A percentile compares a stretch with the other conserved stretches of the same genome.
Conservation (phyloP, 139 green algal species). For the Chara braunii region DNA sequence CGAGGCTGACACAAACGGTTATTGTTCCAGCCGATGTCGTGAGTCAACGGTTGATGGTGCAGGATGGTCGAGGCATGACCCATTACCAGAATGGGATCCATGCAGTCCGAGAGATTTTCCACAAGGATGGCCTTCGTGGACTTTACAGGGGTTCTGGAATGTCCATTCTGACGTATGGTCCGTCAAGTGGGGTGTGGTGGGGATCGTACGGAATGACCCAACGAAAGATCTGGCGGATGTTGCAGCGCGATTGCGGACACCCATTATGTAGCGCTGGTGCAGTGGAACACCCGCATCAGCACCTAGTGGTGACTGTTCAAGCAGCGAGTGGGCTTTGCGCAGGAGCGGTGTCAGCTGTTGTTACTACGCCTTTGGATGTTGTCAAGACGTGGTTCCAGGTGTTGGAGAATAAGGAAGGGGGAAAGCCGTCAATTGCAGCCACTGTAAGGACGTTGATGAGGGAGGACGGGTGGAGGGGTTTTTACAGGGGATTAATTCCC, state of each 20-base stretch:
- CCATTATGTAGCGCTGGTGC: too few species aligned
- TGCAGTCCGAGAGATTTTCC: slow-evolving; percentile 66
- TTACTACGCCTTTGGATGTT: slow-evolving; percentile 46
- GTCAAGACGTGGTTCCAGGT: slow-evolving; percentile 53
- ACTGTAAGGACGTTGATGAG: slow-evolving; percentile 48
- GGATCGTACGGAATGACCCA: slow-evolving; percentile 75
- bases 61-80: slow-evolving; percentile 9
- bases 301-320: slow-evolving; percentile 31
- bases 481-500: slow-evolving; percentile 55
- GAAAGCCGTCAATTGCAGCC: background rate
- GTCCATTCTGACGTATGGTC: slow-evolving; percentile 75
- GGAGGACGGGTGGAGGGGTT: slow-evolving; percentile 58
- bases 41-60: slow-evolving; percentile 56
- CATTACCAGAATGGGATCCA: slow-evolving; percentile 48
- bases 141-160: slow-evolving; percentile 85
- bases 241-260: too few species aligned
- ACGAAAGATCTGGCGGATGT: slow-evolving; percentile 75
- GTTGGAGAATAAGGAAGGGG: background rate
- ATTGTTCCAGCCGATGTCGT: slow-evolving; percentile 83
- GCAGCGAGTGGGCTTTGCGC: slow-evolving; percentile 25
- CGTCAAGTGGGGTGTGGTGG: slow-evolving; percentile 70
- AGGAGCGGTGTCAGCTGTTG: slow-evolving; percentile 25
- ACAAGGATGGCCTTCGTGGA: slow-evolving; percentile 69
- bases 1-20: slow-evolving; percentile 66
- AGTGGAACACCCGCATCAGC: too few species aligned